These are phyloP conservation scores for Leishmania tarentolae DNA, from an alignment of 208 protist genomes.

Conservation along the genomic window DNA sequence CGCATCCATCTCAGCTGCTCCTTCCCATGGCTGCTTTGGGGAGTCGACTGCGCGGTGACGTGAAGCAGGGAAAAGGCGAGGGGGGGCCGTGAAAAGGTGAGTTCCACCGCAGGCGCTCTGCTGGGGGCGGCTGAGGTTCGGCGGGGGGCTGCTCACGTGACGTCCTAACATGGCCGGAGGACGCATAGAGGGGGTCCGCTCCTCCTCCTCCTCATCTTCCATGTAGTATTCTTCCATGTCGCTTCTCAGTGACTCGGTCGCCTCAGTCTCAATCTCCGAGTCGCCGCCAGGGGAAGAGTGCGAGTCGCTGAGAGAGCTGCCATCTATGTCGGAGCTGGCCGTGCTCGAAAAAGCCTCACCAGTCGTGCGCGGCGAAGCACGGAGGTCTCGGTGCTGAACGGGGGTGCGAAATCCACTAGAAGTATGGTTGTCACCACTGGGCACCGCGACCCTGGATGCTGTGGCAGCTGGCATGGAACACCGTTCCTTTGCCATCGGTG, in stretches of 20 bases:
- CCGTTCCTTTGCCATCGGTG: neutral
- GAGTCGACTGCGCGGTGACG: neutral
- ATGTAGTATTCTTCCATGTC: neutral
- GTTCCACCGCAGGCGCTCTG: neutral
- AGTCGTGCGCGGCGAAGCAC: neutral
- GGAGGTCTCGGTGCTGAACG: neutral
- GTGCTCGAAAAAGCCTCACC: neutral
- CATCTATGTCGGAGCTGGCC: neutral
- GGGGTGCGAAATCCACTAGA: neutral
- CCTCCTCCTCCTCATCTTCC: slow-evolving; percentile 11
- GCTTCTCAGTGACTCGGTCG: neutral
- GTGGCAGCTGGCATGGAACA: neutral
- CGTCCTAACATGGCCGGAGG: slow-evolving; percentile 27
- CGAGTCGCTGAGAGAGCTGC: neutral
- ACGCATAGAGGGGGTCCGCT: slow-evolving; percentile 24
- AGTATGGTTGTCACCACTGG: neutral
- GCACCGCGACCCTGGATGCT: neutral
- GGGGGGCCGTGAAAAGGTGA: neutral
- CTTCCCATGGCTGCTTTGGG: neutral
- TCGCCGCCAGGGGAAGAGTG: neutral
- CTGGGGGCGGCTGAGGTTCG: slow-evolving; percentile 13
- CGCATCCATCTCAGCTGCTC: neutral
- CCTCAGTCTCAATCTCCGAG: neutral
- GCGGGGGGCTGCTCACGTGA: slow-evolving; percentile 25
- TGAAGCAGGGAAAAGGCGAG: neutral